Conservation (phyloP, 2,329 filamentous ascomycete species). For the Colletotrichum falcatum region DNA sequence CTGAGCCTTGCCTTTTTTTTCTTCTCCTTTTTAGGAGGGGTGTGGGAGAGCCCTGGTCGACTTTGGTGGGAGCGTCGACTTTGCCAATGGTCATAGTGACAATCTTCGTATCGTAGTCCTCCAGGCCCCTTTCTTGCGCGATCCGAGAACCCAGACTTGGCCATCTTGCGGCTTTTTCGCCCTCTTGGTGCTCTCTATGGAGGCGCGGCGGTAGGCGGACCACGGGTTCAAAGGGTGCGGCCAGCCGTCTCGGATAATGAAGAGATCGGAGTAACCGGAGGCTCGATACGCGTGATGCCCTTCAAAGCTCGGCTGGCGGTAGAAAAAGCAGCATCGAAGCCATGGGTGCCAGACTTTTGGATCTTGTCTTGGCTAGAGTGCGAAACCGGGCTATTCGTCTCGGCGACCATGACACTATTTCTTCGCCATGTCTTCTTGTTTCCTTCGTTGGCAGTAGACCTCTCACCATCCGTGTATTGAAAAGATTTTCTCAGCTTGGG, state of each 20-base stretch:
- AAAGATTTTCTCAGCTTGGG: background rate
- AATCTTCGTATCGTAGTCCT: background rate
- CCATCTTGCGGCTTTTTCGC: background rate
- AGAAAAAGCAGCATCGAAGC: background rate
- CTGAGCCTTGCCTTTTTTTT: constrained; percentile 18
- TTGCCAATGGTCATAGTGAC: constrained; percentile 25
- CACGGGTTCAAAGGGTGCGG: constrained; percentile 20
- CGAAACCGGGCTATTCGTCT: background rate
- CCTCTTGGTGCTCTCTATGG: background rate
- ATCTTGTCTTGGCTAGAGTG: background rate
- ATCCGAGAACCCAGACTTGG: constrained; percentile 22
- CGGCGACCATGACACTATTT: background rate
- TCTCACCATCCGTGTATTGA: background rate
- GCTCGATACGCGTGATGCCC: constrained; percentile 13
- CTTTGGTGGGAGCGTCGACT: constrained; percentile 14
- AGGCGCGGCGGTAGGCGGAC: background rate
- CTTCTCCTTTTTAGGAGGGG: constrained; percentile 18
- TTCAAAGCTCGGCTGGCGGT: background rate
- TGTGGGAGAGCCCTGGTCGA: constrained; percentile 22
- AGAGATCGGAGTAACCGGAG: background rate
- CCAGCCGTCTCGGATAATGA: background rate
- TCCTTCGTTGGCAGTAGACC: background rate
- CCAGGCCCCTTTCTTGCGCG: constrained; percentile 13
- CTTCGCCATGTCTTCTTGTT: background rate
- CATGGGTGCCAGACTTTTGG: background rate